phyloP scores from a whole-genome alignment of 2,329 filamentous ascomycete genomes.

The Calonectria pseudoreteaudii region DNA sequence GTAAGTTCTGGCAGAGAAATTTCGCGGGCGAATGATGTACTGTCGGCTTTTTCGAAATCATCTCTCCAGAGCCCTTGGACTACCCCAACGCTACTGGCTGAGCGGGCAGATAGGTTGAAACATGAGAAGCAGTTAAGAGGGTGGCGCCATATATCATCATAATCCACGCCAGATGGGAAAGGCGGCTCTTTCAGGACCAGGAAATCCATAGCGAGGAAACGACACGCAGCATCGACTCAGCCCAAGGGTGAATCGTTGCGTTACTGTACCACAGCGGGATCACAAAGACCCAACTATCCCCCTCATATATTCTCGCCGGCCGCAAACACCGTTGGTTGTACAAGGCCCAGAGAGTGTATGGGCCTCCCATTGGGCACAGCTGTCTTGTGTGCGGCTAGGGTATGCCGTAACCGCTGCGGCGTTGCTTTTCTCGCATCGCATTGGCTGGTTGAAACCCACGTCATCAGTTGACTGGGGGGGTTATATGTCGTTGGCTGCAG shows the following conservation, averaged over 20 bases:
- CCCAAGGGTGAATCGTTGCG: not conserved
- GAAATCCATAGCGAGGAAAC: not conserved
- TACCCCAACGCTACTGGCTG: conserved; percentile 18
- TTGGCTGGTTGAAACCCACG: not conserved
- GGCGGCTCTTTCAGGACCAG: conserved; percentile 1
- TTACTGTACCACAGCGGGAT: not conserved
- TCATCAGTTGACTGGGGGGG: too few relatives aligned
- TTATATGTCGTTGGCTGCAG: too few relatives aligned
- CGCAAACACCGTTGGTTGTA: not conserved
- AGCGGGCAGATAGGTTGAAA: conserved; percentile 35
- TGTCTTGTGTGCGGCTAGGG: too few relatives aligned
- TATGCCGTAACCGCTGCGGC: too few relatives aligned
- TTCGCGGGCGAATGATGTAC: conserved; percentile 29
- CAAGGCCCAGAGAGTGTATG: not conserved
- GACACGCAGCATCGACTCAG: not conserved
- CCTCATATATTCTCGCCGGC: not conserved
- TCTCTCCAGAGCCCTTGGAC: conserved; percentile 32
- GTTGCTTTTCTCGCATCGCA: not conserved
- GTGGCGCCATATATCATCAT: conserved; percentile 24
- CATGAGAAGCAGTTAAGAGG: conserved; percentile 29
- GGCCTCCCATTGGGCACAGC: not conserved
- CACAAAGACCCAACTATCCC: not conserved
- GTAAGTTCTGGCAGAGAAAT: conserved; percentile 26
- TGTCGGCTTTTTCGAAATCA: conserved; percentile 24
- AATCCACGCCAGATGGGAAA: conserved; percentile 22